These are phyloP conservation scores for Solanum hybrid DNA, from an alignment of 305 asterid species.

Conservation along the genomic window DNA sequence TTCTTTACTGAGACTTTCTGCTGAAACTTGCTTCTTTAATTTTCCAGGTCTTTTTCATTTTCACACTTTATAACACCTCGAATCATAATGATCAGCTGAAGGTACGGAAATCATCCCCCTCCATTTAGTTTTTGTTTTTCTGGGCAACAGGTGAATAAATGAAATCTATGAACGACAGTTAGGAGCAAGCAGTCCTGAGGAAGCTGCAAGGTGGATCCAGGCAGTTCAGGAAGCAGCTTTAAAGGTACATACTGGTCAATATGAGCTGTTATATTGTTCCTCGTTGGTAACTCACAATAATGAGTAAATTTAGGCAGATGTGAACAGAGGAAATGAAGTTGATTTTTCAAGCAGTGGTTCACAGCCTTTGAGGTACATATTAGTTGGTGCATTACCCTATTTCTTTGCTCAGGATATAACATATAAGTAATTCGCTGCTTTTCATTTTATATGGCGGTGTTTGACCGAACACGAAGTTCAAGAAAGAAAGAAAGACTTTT, in stretches of 20 bases:
- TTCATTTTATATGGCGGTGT: neutral
- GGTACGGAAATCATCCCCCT: slow-evolving; percentile 40
- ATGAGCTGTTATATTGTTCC: slow-evolving; percentile 4
- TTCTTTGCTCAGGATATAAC: neutral
- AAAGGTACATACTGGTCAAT: slow-evolving; percentile 42
- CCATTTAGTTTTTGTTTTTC: slow-evolving; percentile 11
- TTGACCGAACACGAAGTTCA: neutral
- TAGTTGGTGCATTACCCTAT: slow-evolving; percentile 8
- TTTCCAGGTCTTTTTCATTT: slow-evolving; percentile 82
- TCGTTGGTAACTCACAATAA: slow-evolving; percentile 27
- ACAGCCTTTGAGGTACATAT: slow-evolving; percentile 50
- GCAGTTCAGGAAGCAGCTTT: slow-evolving; percentile 84
- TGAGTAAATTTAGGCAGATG: slow-evolving; percentile 50
- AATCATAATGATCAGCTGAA: slow-evolving; percentile 83
- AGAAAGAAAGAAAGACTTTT: neutral
- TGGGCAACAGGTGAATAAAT: neutral
- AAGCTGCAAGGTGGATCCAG: slow-evolving; percentile 95
- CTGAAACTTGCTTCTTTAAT: slow-evolving; percentile 6
- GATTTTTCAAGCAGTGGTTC: slow-evolving; percentile 37
- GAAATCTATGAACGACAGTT: slow-evolving; percentile 25
- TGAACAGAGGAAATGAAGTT: slow-evolving; percentile 35
- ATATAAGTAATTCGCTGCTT: neutral
- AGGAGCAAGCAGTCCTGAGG: slow-evolving; percentile 98
- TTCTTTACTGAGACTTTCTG: neutral
- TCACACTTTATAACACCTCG: slow-evolving; percentile 83